These are phyloP conservation scores for Hypoxylon fuscum DNA, from an alignment of 495 filamentous ascomycete species.

Conservation along the genomic window DNA sequence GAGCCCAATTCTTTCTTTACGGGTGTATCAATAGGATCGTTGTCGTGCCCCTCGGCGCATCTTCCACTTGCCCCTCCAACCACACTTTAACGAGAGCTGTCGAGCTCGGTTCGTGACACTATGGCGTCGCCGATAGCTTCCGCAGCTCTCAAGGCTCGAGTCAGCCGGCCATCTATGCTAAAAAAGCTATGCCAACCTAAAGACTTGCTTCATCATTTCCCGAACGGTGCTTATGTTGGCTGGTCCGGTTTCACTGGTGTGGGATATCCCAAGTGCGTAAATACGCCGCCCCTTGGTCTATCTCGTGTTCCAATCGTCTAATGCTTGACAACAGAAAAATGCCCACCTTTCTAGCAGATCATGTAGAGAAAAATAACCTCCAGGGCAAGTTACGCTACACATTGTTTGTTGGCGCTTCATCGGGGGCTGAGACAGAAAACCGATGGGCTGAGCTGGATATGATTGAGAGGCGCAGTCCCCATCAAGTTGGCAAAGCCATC, in stretches of 20 bases:
- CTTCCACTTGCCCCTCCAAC: slow-evolving; percentile 19
- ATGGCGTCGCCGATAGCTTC: slow-evolving; percentile 67
- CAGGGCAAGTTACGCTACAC: slow-evolving; percentile 86
- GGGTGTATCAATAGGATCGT: slow-evolving; percentile 14
- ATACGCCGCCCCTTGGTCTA: neutral
- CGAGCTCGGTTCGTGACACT: slow-evolving; percentile 29
- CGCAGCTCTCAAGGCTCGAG: slow-evolving; percentile 76
- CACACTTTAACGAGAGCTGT: slow-evolving; percentile 15
- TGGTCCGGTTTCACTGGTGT: slow-evolving; percentile 94
- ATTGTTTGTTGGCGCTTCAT: slow-evolving; percentile 88
- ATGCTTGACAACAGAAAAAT: slow-evolving; percentile 68
- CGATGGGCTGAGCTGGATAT: slow-evolving; percentile 87
- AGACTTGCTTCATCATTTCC: slow-evolving; percentile 82
- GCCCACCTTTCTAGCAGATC: slow-evolving; percentile 83
- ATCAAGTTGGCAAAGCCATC: slow-evolving; percentile 93
- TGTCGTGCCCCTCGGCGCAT: slow-evolving; percentile 8
- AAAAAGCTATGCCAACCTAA: slow-evolving; percentile 81
- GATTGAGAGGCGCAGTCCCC: slow-evolving; percentile 85
- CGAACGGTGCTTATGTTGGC: slow-evolving; percentile 82
- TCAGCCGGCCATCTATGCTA: slow-evolving; percentile 78
- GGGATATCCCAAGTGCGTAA: slow-evolving; percentile 83
- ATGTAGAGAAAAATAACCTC: slow-evolving; percentile 88
- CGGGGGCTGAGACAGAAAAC: slow-evolving; percentile 91
- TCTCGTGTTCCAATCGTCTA: neutral
- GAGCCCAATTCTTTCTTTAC: no score